Conservation (phyloP, 2,329 filamentous ascomycete genomes). For the Aureobasidium lini region DNA sequence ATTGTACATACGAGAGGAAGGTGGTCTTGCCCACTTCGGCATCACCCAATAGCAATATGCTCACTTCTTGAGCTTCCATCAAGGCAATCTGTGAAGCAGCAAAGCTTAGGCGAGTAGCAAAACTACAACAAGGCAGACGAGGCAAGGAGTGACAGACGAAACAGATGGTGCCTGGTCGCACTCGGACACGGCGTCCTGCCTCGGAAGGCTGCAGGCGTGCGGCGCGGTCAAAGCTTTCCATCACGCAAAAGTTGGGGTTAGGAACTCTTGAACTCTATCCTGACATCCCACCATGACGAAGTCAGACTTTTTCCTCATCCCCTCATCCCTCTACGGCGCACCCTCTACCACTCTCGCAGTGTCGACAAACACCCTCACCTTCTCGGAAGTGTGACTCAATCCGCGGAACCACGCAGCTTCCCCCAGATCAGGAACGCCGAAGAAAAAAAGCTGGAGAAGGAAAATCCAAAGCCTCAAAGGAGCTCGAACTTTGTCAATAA, state of each 20-base stretch:
- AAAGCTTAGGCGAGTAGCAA: not conserved
- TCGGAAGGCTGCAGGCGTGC: not conserved
- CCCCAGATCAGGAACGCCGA: not conserved
- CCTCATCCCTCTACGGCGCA: not conserved
- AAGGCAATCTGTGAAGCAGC: not conserved
- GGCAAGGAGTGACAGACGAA: not conserved
- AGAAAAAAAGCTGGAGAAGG: not conserved
- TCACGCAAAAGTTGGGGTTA: not conserved
- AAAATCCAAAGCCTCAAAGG: slow-evolving; percentile 2
- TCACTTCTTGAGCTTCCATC: slow-evolving; percentile 31
- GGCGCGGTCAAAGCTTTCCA: not conserved
- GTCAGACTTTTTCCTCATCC: not conserved
- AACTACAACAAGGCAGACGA: not conserved
- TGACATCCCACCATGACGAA: slow-evolving; percentile 13
- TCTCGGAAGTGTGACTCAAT: not conserved
- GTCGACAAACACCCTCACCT: not conserved
- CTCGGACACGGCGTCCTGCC: not conserved
- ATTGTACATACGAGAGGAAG: slow-evolving; percentile 50
- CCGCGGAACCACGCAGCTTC: not conserved
- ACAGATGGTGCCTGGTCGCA: not conserved
- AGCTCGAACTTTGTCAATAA: not conserved
- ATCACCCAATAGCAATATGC: slow-evolving; percentile 52
- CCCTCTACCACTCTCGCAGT: not conserved
- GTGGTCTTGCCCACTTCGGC: slow-evolving; percentile 55
- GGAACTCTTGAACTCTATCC: slow-evolving; percentile 2